Percentiles rank a stretch among this genome's conserved stretches.
These are phyloP conservation scores for Catharanthus roseus DNA, from an alignment of 257 asterid genomes.

Conservation along the genomic window DNA sequence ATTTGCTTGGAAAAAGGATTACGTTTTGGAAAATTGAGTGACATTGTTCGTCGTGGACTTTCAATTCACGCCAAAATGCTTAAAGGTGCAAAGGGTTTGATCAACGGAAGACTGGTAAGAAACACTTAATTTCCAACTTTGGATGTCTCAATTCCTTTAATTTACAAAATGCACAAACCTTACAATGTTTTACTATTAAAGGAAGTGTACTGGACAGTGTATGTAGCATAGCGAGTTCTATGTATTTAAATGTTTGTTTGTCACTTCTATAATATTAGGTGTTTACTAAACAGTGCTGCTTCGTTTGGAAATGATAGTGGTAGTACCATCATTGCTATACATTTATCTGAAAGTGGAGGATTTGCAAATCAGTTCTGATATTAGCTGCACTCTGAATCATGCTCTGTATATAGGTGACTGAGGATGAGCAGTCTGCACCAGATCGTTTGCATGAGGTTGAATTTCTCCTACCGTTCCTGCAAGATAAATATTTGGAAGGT, in stretches of 20 bases:
- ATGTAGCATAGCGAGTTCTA: not conserved
- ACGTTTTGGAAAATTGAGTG: constrained; percentile 44
- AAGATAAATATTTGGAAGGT: constrained; percentile 75
- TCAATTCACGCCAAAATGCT: constrained; percentile 71
- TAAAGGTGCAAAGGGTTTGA: constrained; percentile 55
- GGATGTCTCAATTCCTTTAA: not conserved
- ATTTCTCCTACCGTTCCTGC: constrained; percentile 75
- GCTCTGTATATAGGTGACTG: constrained; percentile 39
- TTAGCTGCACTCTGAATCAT: not conserved
- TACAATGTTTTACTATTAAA: not conserved
- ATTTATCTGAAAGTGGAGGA: not conserved
- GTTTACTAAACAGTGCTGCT: not conserved
- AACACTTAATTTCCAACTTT: not conserved
- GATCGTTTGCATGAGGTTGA: constrained; percentile 75
- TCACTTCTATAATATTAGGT: not conserved
- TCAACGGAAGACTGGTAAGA: constrained; percentile 75
- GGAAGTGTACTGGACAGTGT: not conserved
- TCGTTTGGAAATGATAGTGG: not conserved
- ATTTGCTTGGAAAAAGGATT: constrained; percentile 39
- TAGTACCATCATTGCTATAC: not conserved
- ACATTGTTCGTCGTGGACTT: constrained; percentile 58
- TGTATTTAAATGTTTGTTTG: not conserved
- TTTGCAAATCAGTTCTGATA: not conserved
- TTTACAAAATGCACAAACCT: not conserved
- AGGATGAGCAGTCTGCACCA: constrained; percentile 53